Evolutionary conservation across 2,329 filamentous ascomycete genomes (phyloP).

Genomic region (Ophiostoma perfectum): DNA sequence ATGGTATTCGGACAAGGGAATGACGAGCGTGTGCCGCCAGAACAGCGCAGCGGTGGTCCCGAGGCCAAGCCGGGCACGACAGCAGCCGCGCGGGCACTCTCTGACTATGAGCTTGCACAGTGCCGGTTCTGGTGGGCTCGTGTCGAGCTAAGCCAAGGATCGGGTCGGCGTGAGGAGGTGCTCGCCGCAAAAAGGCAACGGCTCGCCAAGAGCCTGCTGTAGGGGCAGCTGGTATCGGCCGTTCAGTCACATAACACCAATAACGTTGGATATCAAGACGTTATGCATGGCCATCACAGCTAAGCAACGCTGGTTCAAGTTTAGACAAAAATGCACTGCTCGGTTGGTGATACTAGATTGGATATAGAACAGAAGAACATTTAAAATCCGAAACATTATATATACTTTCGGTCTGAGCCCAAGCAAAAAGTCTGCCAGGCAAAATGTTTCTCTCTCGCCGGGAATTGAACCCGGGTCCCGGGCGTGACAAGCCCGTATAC

Average conservation of each 20-base stretch:
- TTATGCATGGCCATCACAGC: too few relatives aligned
- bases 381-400: too few relatives aligned
- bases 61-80: constrained; percentile 40
- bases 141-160: constrained; percentile 43
- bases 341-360: neutral
- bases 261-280: too few relatives aligned
- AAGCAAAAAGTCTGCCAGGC: neutral
- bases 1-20: constrained; percentile 56
- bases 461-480: constrained; percentile 11
- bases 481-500: constrained; percentile 11
- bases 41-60: constrained; percentile 22
- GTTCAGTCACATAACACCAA: too few relatives aligned
- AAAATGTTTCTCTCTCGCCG: neutral
- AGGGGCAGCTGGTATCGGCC: neutral
- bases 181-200: neutral
- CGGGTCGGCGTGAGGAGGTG: constrained; percentile 28
- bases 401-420: too few relatives aligned
- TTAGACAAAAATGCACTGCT: neutral
- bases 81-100: constrained; percentile 41
- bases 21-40: constrained; percentile 42
- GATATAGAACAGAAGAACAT: too few relatives aligned
- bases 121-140: constrained; percentile 59
- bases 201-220: neutral
- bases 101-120: constrained; percentile 42
- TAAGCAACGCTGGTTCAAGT: neutral